Evolutionary conservation across 2,329 filamentous ascomycete species (phyloP).

Genomic region (Microcera coccophila): DNA sequence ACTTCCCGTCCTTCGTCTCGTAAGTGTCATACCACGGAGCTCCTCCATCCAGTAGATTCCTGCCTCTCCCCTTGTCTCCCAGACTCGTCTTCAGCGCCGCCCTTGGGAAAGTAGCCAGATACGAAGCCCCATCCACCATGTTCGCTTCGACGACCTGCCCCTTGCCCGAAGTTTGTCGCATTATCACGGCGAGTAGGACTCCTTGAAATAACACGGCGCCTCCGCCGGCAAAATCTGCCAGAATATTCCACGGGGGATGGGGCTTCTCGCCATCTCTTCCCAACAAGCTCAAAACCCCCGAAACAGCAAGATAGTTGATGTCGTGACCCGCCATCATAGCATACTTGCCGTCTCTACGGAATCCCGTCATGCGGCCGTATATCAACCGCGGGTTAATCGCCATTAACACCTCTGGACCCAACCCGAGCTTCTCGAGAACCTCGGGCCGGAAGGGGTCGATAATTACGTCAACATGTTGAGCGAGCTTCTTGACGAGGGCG

Average conservation of each 20-base stretch:
- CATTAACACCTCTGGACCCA: conserved; percentile 67
- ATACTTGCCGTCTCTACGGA: conserved; percentile 82
- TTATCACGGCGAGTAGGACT: conserved; percentile 73
- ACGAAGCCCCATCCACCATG: conserved; percentile 88
- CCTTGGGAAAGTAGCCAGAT: conserved; percentile 74
- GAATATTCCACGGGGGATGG: conserved; percentile 74
- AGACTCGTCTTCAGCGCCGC: conserved; percentile 59
- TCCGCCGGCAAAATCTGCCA: conserved; percentile 89
- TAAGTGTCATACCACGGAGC: conserved; percentile 89
- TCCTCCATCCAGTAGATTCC: conserved; percentile 78
- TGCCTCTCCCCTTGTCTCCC: conserved; percentile 63
- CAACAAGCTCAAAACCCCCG: conserved; percentile 72
- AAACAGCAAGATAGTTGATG: conserved; percentile 92
- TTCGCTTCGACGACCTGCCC: conserved; percentile 94
- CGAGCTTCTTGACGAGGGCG: conserved; percentile 61
- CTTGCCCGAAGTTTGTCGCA: conserved; percentile 57
- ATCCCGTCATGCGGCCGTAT: conserved; percentile 83
- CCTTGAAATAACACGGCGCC: conserved; percentile 79
- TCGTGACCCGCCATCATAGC: conserved; percentile 87
- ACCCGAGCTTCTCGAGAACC: conserved; percentile 78
- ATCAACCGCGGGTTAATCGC: conserved; percentile 70
- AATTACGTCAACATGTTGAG: conserved; percentile 72
- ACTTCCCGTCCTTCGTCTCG: conserved; percentile 72
- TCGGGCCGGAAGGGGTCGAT: conserved; percentile 94
- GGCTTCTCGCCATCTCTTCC: conserved; percentile 68